phyloP scores from a whole-genome alignment of 2,329 filamentous ascomycete species.

The Ascochyta lentis region DNA sequence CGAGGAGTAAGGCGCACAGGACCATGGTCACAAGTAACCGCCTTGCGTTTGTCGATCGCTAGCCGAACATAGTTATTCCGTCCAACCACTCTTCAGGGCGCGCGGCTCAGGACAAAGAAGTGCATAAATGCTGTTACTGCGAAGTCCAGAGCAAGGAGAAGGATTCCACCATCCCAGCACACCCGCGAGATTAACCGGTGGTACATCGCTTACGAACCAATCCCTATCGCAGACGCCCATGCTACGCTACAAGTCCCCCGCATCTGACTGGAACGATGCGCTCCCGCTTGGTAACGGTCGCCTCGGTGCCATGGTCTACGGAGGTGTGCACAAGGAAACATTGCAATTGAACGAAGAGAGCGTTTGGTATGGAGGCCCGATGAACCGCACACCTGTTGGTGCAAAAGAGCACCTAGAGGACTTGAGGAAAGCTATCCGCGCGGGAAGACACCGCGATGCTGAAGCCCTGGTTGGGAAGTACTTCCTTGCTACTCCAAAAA shows the following conservation, averaged over 20 bases:
- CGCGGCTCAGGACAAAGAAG: conserved; percentile 6
- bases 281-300: conserved; percentile 60
- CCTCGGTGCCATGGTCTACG: conserved; percentile 56
- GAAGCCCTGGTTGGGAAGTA: conserved; percentile 51
- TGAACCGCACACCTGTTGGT: conserved; percentile 50
- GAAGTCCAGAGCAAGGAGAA: conserved; percentile 6
- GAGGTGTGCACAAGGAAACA: conserved; percentile 52
- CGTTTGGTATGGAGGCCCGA: conserved; percentile 41
- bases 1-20: neutral
- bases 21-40: conserved; percentile 4
- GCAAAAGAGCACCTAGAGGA: conserved; percentile 47
- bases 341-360: conserved; percentile 59
- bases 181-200: conserved; percentile 11
- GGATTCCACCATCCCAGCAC: neutral
- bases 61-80: conserved; percentile 12
- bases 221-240: conserved; percentile 7
- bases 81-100: conserved; percentile 15
- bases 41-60: conserved; percentile 8
- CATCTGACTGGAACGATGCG: conserved; percentile 48
- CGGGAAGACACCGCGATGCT: conserved; percentile 50
- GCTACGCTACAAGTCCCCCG: conserved; percentile 18
- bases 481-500: conserved; percentile 56
- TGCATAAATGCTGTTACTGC: conserved; percentile 13
- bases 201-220: conserved; percentile 11
- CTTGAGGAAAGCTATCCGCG: conserved; percentile 52